These are phyloP conservation scores for Metarhizium robertsii DNA, from an alignment of 2,329 filamentous ascomycete species.

Conservation along the genomic window DNA sequence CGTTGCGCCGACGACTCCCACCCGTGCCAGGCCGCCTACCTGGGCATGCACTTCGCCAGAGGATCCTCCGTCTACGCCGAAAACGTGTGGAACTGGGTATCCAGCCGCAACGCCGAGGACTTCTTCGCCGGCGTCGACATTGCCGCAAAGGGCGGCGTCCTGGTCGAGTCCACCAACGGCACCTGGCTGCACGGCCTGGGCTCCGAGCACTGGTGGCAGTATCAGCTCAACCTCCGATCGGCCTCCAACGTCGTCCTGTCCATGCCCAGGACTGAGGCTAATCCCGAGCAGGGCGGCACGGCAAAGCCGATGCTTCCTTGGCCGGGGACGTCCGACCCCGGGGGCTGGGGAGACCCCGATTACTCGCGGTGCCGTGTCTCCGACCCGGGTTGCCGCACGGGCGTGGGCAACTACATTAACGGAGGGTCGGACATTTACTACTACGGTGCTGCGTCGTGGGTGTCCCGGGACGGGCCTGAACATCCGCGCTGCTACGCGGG, in stretches of 20 bases:
- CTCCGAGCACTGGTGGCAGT: slow-evolving; percentile 41
- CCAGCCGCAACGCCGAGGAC: slow-evolving; percentile 35
- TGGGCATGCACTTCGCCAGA: slow-evolving; percentile 38
- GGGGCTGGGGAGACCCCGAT: slow-evolving; percentile 30
- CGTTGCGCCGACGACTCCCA: slow-evolving; percentile 22
- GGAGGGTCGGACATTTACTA: slow-evolving; percentile 31
- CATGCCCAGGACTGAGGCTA: slow-evolving; percentile 33
- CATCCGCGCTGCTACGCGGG: too few species aligned
- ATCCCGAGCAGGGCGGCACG: neutral
- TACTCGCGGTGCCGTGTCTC: slow-evolving; percentile 28
- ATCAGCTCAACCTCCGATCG: slow-evolving; percentile 41
- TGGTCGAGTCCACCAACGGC: slow-evolving; percentile 34
- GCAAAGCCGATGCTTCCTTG: neutral
- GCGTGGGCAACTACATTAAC: slow-evolving; percentile 30
- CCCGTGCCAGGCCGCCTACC: slow-evolving; percentile 36
- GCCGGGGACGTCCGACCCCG: slow-evolving; percentile 28
- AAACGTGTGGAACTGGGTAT: slow-evolving; percentile 5
- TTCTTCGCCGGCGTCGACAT: slow-evolving; percentile 21
- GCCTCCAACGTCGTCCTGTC: slow-evolving; percentile 33
- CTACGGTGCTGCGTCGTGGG: slow-evolving; percentile 33
- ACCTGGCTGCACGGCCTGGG: slow-evolving; percentile 44
- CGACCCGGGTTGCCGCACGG: slow-evolving; percentile 33
- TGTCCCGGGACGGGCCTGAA: too few species aligned
- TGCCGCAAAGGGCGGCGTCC: slow-evolving; percentile 32
- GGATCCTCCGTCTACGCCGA: slow-evolving; percentile 14